phyloP scores from a whole-genome alignment of 176 grass and related monocot species.

The Pharus latifolius region DNA sequence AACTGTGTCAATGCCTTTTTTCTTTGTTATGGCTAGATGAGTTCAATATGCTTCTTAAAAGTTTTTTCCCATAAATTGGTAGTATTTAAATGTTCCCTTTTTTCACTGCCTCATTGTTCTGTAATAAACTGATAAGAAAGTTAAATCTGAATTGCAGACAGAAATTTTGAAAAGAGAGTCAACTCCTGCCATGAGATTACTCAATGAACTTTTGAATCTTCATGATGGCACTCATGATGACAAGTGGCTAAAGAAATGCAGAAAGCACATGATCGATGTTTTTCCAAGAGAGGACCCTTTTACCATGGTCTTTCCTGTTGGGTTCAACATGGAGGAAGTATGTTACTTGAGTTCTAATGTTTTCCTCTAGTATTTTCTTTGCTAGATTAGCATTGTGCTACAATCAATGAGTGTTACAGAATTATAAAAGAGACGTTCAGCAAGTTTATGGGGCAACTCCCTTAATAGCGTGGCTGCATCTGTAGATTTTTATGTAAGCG shows the following conservation, averaged over 20 bases:
- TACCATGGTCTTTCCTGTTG: constrained; percentile 67
- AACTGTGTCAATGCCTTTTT: not conserved
- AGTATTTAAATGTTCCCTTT: not conserved
- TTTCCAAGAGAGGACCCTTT: constrained; percentile 88
- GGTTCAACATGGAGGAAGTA: constrained; percentile 70
- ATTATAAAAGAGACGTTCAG: not conserved
- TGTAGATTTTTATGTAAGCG: not conserved
- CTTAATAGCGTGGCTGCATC: not conserved
- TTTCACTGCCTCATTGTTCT: not conserved
- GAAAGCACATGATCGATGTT: constrained; percentile 58
- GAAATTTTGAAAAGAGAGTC: constrained; percentile 91
- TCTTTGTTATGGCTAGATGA: not conserved
- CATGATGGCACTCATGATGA: constrained; percentile 73
- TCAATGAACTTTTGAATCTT: constrained; percentile 86
- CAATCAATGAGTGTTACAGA: not conserved
- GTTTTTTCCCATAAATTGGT: not conserved
- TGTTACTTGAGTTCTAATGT: constrained; percentile 15
- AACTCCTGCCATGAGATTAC: constrained; percentile 79
- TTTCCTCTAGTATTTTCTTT: not conserved
- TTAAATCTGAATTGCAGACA: constrained; percentile 35
- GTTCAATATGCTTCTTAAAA: not conserved
- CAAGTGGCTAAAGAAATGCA: constrained; percentile 84
- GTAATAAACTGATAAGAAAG: constrained; percentile 5
- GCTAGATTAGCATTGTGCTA: not conserved
- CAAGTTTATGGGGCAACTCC: not conserved